Percentiles rank a stretch among this genome's conserved stretches.
These are phyloP conservation scores for Exophiala sp. DNA, from an alignment of 2,329 filamentous ascomycete genomes.

Conservation along the genomic window DNA sequence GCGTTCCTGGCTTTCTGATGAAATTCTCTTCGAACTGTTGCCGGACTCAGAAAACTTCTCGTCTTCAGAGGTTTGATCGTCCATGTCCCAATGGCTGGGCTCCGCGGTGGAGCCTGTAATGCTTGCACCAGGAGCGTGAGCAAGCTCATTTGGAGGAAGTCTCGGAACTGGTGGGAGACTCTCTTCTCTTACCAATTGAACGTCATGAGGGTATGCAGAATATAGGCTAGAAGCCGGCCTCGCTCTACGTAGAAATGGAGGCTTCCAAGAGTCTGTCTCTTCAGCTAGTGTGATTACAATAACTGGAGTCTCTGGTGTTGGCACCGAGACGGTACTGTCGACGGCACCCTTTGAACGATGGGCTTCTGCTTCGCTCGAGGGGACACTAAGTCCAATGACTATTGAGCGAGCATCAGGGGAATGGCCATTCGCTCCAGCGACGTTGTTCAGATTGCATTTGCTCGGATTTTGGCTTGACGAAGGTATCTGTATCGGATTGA, in stretches of 20 bases:
- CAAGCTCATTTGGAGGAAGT: constrained; percentile 31
- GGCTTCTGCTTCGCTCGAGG: constrained; percentile 33
- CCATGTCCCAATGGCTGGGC: not conserved
- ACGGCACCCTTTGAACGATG: constrained; percentile 15
- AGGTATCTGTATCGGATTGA: not conserved
- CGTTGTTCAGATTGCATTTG: not conserved
- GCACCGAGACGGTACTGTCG: constrained; percentile 32
- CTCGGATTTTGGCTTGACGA: not conserved
- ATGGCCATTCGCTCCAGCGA: constrained; percentile 21
- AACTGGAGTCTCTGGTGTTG: constrained; percentile 42
- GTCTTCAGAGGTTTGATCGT: not conserved
- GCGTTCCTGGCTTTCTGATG: constrained; percentile 32
- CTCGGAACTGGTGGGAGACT: constrained; percentile 41
- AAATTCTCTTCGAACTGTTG: constrained; percentile 16
- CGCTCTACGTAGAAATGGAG: constrained; percentile 1
- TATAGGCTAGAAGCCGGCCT: constrained; percentile 43
- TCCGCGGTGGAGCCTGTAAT: not conserved
- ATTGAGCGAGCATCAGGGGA: constrained; percentile 46
- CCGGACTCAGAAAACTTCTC: constrained; percentile 1
- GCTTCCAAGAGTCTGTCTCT: constrained; percentile 38
- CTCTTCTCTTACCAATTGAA: constrained; percentile 14
- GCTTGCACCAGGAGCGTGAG: constrained; percentile 1
- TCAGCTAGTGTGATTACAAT: constrained; percentile 46
- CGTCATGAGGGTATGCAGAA: constrained; percentile 35
- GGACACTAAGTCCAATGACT: constrained; percentile 45